Evolutionary conservation across 805 yeast genomes (phyloP), one percentile per base, ranked within the genome.

Genomic region (Saturnispora saitoi): DNA sequence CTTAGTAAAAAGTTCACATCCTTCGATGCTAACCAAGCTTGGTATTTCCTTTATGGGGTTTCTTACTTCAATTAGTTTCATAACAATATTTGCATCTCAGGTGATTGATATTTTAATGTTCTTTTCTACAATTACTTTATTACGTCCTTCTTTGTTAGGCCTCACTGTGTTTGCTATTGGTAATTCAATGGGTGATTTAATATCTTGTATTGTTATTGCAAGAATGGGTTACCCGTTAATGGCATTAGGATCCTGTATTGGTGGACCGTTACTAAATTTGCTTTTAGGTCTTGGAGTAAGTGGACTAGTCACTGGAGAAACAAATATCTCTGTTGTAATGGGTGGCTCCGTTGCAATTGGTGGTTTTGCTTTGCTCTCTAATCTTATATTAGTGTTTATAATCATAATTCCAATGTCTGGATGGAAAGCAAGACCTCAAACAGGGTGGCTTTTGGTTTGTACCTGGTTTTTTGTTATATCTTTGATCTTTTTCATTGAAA

Each of bases 241-340:
- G 85, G 97, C 97, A 0, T 70, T 93, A n/a, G 86, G 93, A 28
- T 96, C 97, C 0, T 90, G 98, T 59, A 84, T 90, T 62, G 98
- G 97, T 0, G 88, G 96, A 1, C 98, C 98, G 0, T 66, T 91
- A 49, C 63, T 93, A 38, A 83, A 89, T 47, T 69, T 84, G 39
- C 68, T 93, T 10, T 70, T 90, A 36, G 95, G 97, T 0, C 67
- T 91, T 51, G 96, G 97, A 0, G 58, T 83, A 4, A 83, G 86
- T 55, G 89, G 91, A 0, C 51, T 86, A 31, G 51, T 80, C 1
- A 65, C 75, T 7, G 63, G 58, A 7, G 49, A 43, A 1, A 65
- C 70, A 38, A 10, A 42, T 22, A 58, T 56, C 7, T 53, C 49
- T 11, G 56, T 68, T 19, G 51, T 54, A 4, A 58, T 77, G 32